These are phyloP conservation scores for Phialophora chinensis DNA, from an alignment of 2,329 filamentous ascomycete species.

Conservation along the genomic window DNA sequence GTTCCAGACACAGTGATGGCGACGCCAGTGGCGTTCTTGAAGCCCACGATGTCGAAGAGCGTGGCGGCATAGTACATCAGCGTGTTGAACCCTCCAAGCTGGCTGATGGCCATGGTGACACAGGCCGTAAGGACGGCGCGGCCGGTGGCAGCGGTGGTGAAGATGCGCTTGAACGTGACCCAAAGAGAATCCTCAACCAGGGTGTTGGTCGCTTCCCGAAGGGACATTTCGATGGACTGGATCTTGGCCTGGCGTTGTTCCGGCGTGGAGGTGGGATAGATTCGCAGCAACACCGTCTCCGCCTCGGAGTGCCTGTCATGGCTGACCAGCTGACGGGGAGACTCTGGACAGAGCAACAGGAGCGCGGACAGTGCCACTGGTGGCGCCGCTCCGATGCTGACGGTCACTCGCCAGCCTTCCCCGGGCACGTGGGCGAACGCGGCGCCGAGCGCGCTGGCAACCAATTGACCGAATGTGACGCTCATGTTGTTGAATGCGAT, in stretches of 20 bases:
- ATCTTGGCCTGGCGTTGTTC: constrained; percentile 63
- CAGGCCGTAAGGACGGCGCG: constrained; percentile 84
- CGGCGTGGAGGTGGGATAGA: constrained; percentile 68
- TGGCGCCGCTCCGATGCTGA: constrained; percentile 80
- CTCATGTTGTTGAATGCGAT: constrained; percentile 71
- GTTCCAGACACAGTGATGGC: constrained; percentile 77
- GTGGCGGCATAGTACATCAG: constrained; percentile 86
- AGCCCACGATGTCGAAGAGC: constrained; percentile 78
- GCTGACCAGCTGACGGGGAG: constrained; percentile 58
- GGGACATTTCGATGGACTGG: constrained; percentile 29
- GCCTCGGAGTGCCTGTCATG: constrained; percentile 59
- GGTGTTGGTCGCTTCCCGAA: constrained; percentile 24
- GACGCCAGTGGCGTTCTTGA: constrained; percentile 77
- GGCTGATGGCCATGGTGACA: constrained; percentile 83
- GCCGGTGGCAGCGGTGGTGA: constrained; percentile 34
- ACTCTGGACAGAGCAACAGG: constrained; percentile 73
- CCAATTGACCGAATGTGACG: constrained; percentile 84
- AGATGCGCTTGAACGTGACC: constrained; percentile 47
- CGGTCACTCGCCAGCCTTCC: constrained; percentile 67
- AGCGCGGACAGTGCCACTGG: constrained; percentile 73
- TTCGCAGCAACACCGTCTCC: constrained; percentile 68
- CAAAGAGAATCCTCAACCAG: constrained; percentile 29
- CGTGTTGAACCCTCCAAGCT: constrained; percentile 88
- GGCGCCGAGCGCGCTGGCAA: constrained; percentile 88
- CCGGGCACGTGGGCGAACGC: constrained; percentile 61